Conservation (phyloP, 805 yeast species). For the Teunomyces kruisii region DNA sequence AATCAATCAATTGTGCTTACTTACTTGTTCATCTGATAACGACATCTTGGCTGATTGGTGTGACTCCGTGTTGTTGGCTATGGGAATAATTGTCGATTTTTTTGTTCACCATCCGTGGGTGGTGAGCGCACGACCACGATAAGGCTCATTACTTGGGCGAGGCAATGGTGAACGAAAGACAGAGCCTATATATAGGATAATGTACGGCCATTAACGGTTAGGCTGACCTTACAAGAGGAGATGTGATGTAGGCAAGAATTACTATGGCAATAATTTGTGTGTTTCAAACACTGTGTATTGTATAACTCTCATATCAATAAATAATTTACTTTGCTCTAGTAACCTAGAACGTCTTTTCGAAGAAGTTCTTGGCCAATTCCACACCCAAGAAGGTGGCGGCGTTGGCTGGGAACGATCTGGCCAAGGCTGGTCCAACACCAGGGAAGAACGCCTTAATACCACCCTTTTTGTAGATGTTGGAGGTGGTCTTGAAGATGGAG, state of each 20-base stretch:
- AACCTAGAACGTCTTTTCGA: conserved; percentile 25
- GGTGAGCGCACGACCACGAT: conserved; percentile 8
- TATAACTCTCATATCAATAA: not conserved
- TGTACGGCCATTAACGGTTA: too few species aligned
- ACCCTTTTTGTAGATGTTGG: conserved; percentile 66
- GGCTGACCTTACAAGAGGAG: too few species aligned
- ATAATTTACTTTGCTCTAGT: not conserved
- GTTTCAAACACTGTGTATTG: not conserved
- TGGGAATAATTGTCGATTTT: conserved; percentile 7
- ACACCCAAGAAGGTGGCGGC: conserved; percentile 99
- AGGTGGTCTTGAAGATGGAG: conserved; percentile 65
- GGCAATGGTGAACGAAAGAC: too few species aligned
- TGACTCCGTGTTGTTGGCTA: conserved; percentile 7
- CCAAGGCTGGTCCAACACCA: conserved; percentile 92
- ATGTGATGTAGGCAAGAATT: too few species aligned
- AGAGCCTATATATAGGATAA: too few species aligned
- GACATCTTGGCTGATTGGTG: conserved; percentile 18
- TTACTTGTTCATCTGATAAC: conserved; percentile 32
- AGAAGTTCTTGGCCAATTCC: conserved; percentile 62
- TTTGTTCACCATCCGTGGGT: conserved; percentile 7
- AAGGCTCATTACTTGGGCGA: not conserved
- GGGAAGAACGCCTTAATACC: conserved; percentile 95
- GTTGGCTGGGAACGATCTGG: conserved; percentile 95
- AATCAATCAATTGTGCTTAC: conserved; percentile 7
- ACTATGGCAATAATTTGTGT: not conserved